A percentile compares a stretch with the other conserved stretches of the same genome.
Conservation (phyloP, 345 rosid species). For the Rhodomyrtus tomentosa region DNA sequence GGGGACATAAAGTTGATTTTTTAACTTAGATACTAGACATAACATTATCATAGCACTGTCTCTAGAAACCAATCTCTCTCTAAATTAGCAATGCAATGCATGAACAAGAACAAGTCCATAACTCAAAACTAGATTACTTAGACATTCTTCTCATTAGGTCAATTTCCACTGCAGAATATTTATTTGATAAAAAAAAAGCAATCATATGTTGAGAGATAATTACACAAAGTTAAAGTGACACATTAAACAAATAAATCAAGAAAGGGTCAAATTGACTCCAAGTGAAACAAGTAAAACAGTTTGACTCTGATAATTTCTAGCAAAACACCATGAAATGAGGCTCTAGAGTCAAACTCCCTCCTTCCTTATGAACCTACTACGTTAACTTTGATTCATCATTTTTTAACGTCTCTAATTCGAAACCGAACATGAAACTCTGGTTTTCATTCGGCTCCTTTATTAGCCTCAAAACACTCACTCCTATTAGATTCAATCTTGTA, state of each 20-base stretch:
- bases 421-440: no score
- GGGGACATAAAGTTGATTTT: background rate
- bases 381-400: background rate
- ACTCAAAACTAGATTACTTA: background rate
- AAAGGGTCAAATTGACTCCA: background rate
- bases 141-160: background rate
- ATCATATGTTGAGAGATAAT: background rate
- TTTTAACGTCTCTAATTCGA: no score
- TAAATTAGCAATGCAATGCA: background rate
- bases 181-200: background rate
- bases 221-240: background rate
- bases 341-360: background rate
- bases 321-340: background rate
- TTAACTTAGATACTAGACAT: background rate
- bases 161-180: background rate
- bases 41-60: background rate
- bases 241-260: background rate
- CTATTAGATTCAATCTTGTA: background rate
- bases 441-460: no score
- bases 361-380: background rate
- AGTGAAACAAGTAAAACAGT: background rate
- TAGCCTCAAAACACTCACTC: background rate
- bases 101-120: background rate
- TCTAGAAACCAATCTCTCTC: background rate
- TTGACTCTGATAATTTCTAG: background rate